Percentiles rank a stretch among this genome's conserved stretches.
These are phyloP conservation scores for Saccharomycopsis olivae DNA, from an alignment of 805 yeast genomes.

Conservation along the genomic window DNA sequence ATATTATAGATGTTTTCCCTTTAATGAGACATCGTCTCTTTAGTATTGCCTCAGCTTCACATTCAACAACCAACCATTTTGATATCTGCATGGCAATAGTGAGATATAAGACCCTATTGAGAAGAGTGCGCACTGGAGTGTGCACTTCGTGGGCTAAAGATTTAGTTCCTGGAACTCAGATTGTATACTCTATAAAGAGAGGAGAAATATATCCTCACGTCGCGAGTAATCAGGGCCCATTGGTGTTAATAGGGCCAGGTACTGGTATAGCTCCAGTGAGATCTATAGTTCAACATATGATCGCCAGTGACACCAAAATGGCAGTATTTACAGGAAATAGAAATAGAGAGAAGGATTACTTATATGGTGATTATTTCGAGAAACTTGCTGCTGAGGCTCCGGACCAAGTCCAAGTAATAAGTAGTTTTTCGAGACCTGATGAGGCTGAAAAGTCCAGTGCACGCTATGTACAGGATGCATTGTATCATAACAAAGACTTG, in stretches of 20 bases:
- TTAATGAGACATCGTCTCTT: conserved; percentile 69
- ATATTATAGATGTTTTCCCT: conserved; percentile 71
- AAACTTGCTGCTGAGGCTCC: conserved; percentile 24
- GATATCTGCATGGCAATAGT: conserved; percentile 80
- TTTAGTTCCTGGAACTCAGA: conserved; percentile 21
- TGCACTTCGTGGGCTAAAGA: conserved; percentile 11
- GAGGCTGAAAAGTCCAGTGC: conserved; percentile 22
- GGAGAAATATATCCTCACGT: conserved; percentile 1
- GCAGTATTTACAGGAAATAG: conserved; percentile 72
- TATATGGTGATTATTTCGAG: conserved; percentile 50
- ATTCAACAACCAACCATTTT: conserved; percentile 29
- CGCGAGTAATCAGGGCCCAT: conserved; percentile 5
- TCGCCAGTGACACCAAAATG: conserved; percentile 17
- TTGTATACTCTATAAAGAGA: conserved; percentile 6
- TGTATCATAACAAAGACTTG: conserved; percentile 39
- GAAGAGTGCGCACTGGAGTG: conserved; percentile 24
- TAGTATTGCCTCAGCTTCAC: conserved; percentile 65
- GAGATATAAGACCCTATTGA: conserved; percentile 71
- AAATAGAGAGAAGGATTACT: conserved; percentile 49
- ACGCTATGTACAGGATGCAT: conserved; percentile 70
- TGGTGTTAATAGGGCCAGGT: conserved; percentile 81
- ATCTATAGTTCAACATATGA: conserved; percentile 41
- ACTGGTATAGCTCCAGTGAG: conserved; percentile 95
- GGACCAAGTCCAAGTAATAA: conserved; percentile 31
- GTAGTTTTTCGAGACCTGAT: conserved; percentile 40